Base-by-base conservation (phyloP, 176 grass and related monocot genomes). In the Musa acuminata region DNA sequence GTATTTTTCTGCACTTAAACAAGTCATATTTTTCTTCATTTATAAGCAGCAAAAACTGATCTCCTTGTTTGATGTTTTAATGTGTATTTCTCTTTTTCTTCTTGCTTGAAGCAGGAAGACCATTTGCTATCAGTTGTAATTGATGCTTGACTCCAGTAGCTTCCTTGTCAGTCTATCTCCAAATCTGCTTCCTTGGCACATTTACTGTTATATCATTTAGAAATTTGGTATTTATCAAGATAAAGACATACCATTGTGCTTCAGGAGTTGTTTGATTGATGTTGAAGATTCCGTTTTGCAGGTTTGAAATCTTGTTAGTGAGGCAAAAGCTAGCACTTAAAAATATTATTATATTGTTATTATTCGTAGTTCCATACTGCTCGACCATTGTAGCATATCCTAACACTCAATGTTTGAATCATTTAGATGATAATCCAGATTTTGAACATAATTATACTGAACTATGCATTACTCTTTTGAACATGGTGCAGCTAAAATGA, bases 401-500 rank as follows among this genome's bases (percentile, higher is more conserved):
- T 3, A 50, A 21, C 49, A 71, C 51, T 13, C 68, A 9, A 43
- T 43, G 35, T 43, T 6, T 43, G 35, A 43, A 43, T 43, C 35
- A 43, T 43, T 43, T 43, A 43, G 35, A 43, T 43, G 35, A 43
- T 0, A 43, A 43, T 43, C 35, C 35, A 43, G 35, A 43, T 43
- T 29, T 67, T 27, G 11, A 13, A 13, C 22, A 13, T 67, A 26
- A 3, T 26, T 27, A 67, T 51, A 25, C 3, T 24, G 16, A 22
- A 52, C 51, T 2, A 52, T 13, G 19, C 49, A 75, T 74, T 65
- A 19, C 29, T 53, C 25, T 23, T 52, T 57, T 22, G 2, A 35
- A 62, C 48, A 55, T 83, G 78, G n/a, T 90, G 75, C 82, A 96
- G 94, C 90, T 3, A 97, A 97, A 87, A 97, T 93, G 94, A 97